Evolutionary conservation across 73 alveolate species (phyloP).

Genomic region (Uronychia setigera): DNA sequence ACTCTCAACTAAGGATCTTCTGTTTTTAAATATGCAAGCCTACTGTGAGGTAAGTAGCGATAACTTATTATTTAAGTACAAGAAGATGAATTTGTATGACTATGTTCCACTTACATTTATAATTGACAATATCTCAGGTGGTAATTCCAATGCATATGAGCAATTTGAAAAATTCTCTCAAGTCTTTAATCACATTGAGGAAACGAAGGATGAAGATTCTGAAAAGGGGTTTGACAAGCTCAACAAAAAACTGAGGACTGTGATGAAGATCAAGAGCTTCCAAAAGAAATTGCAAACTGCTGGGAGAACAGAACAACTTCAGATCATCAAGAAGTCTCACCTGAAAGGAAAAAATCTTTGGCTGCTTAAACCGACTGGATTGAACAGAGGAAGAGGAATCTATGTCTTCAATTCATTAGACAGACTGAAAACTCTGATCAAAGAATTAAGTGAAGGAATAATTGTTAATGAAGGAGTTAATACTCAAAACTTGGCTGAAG

Average conservation of each 20-base stretch:
- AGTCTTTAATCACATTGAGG: neutral
- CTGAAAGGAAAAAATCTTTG: constrained; percentile 65
- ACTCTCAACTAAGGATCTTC: neutral
- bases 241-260: neutral
- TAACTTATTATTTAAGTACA: no score
- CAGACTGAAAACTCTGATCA: neutral
- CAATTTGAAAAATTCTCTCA: neutral
- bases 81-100: constrained; percentile 76
- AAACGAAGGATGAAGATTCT: neutral
- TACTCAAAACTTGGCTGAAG: constrained; percentile 1
- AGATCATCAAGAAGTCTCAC: neutral
- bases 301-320: neutral
- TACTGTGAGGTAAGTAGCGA: constrained; percentile 3
- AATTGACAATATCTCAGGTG: neutral
- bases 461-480: neutral
- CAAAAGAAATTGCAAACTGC: constrained; percentile 11
- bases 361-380: constrained; percentile 81
- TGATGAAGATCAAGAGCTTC: neutral
- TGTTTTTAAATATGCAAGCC: neutral
- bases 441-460: neutral
- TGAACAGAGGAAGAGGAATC: constrained; percentile 88
- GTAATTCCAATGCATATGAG: neutral
- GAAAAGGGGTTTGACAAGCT: neutral
- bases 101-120: constrained; percentile 80
- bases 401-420: constrained; percentile 50